These are phyloP conservation scores for Agrocybe pediades DNA, from an alignment of 768 basidiomycete species.

Conservation along the genomic window DNA sequence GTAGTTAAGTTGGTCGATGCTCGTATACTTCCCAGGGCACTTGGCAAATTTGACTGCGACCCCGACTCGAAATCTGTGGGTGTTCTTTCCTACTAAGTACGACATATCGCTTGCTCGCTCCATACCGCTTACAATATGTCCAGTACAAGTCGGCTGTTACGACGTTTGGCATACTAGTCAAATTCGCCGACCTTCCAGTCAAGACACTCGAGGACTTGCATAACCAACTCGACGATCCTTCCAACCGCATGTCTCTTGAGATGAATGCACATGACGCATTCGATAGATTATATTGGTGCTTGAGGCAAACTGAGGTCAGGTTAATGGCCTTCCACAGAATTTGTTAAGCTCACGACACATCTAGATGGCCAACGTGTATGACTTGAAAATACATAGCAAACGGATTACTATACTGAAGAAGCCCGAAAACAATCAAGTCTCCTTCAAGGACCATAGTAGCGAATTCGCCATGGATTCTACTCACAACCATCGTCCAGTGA, in stretches of 20 bases:
- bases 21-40: conserved; percentile 10
- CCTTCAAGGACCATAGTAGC: conserved; percentile 15
- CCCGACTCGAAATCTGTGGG: conserved; percentile 10
- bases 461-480: conserved; percentile 7
- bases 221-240: too few species aligned
- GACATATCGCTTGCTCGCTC: too few species aligned
- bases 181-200: too few species aligned
- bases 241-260: conserved; percentile 13
- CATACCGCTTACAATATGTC: conserved; percentile 3
- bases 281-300: conserved; percentile 14
- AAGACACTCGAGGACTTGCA: too few species aligned
- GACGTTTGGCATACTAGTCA: conserved; percentile 10
- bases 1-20: not conserved
- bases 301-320: conserved; percentile 11
- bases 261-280: not conserved
- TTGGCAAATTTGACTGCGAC: conserved; percentile 7
- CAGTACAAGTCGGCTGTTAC: conserved; percentile 11
- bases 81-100: not conserved
- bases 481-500: not conserved
- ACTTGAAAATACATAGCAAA: conserved; percentile 4
- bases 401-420: not conserved
- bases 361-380: conserved; percentile 9
- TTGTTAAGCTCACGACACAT: not conserved
- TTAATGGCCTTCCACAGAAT: not conserved
- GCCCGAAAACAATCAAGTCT: conserved; percentile 9